Conservation (phyloP, 805 yeast genomes). For the Kluyveromyces siamensis region DNA sequence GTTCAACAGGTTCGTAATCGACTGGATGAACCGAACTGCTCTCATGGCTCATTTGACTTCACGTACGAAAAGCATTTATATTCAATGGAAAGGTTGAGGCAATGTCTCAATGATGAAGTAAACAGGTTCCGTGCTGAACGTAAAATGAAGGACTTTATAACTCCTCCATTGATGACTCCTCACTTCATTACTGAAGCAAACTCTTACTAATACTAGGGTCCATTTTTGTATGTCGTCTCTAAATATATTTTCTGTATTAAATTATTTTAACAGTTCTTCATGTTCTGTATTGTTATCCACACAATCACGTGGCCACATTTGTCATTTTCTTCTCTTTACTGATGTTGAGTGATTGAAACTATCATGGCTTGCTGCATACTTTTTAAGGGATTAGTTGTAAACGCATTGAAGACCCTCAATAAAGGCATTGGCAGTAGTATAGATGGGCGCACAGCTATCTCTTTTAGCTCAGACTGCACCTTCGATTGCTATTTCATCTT, state of each 20-base stretch:
- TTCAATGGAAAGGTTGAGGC: slow-evolving; percentile 38
- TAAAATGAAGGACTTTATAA: slow-evolving; percentile 1
- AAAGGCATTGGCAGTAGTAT: background rate
- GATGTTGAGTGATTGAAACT: too few species aligned
- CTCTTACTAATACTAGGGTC: background rate
- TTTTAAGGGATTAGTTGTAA: background rate
- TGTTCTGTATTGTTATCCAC: too few species aligned
- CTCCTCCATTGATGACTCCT: slow-evolving; percentile 4
- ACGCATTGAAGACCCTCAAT: background rate
- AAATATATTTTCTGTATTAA: background rate
- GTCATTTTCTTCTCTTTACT: too few species aligned
- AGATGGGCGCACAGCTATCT: slow-evolving; percentile 87
- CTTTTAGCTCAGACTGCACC: slow-evolving; percentile 84
- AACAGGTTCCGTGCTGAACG: slow-evolving; percentile 9
- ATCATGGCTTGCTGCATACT: too few species aligned
- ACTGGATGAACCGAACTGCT: slow-evolving; percentile 47
- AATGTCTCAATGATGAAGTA: slow-evolving; percentile 45
- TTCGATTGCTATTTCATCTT: slow-evolving; percentile 84
- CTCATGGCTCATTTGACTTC: slow-evolving; percentile 46
- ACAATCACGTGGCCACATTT: too few species aligned
- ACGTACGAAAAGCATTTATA: slow-evolving; percentile 45
- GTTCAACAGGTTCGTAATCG: slow-evolving; percentile 43
- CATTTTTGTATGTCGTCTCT: background rate
- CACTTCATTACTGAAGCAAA: slow-evolving; percentile 1
- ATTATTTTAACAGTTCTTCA: too few species aligned